Percentiles rank a stretch among this genome's conserved stretches.
Evolutionary conservation across 306 rosid genomes (phyloP).

Genomic region (Trifolium fragiferum): DNA sequence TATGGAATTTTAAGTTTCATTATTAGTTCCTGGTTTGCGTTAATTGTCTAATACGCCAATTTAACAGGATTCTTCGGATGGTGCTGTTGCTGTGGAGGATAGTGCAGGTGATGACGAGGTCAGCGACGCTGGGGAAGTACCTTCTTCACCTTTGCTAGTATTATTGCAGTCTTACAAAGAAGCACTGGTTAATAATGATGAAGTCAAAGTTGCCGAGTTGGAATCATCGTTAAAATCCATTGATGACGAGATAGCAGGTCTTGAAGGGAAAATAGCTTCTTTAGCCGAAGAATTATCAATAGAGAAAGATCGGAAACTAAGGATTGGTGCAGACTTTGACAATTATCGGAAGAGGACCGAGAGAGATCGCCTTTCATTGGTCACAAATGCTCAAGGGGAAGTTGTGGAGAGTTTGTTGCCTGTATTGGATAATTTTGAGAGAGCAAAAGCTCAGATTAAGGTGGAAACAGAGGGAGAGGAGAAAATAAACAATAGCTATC

Average conservation of each 20-base stretch:
- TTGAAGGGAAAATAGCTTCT: conserved; percentile 59
- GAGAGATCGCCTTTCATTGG: conserved; percentile 81
- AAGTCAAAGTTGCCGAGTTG: conserved; percentile 65
- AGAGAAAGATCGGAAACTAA: conserved; percentile 74
- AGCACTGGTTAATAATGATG: conserved; percentile 74
- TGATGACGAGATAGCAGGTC: conserved; percentile 69
- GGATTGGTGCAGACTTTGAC: conserved; percentile 96
- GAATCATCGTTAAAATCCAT: conserved; percentile 71
- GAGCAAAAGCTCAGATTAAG: conserved; percentile 88
- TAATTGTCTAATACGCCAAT: conserved; percentile 47
- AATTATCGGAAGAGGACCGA: conserved; percentile 97
- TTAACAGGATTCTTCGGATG: conserved; percentile 76
- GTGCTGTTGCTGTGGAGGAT: conserved; percentile 55
- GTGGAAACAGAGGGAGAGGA: conserved; percentile 92
- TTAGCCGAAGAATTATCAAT: conserved; percentile 65
- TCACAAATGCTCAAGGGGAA: conserved; percentile 92
- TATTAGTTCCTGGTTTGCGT: conserved; percentile 28
- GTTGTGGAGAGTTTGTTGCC: conserved; percentile 81
- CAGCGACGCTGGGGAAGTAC: conserved; percentile 52
- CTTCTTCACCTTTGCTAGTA: conserved; percentile 56
- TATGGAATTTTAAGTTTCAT: conserved; percentile 25
- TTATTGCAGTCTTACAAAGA: conserved; percentile 74
- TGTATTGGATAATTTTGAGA: conserved; percentile 93
- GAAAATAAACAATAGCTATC: conserved; percentile 90
- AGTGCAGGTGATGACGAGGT: conserved; percentile 51